Evolutionary conservation across 805 yeast genomes (phyloP).

Genomic region (Yamadazyma phyllophila): DNA sequence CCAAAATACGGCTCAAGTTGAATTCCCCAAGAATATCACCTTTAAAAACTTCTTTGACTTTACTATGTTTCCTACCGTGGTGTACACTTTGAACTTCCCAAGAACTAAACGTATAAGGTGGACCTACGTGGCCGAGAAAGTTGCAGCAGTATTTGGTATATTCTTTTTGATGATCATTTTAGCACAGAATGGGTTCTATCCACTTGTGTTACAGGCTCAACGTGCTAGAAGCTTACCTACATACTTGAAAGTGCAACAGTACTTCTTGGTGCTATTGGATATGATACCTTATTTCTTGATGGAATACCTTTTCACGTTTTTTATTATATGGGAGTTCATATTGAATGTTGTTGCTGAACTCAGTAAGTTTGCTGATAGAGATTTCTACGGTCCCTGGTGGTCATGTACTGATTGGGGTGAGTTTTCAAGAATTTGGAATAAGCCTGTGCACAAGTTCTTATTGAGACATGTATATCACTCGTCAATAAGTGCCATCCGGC

Average conservation of each 20-base stretch:
- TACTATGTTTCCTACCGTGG: constrained; percentile 87
- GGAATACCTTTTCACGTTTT: constrained; percentile 75
- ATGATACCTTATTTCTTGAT: constrained; percentile 76
- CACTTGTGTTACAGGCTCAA: constrained; percentile 61
- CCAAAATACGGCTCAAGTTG: constrained; percentile 9
- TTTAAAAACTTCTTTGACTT: constrained; percentile 66
- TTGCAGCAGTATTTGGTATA: constrained; percentile 82
- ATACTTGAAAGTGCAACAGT: constrained; percentile 40
- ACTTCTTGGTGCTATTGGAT: constrained; percentile 63
- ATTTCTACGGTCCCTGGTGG: constrained; percentile 98
- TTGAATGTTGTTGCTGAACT: constrained; percentile 87
- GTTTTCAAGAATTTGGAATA: constrained; percentile 91
- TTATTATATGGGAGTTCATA: constrained; percentile 93
- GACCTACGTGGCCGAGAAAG: constrained; percentile 64
- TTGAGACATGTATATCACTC: constrained; percentile 93
- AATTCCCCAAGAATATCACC: constrained; percentile 75
- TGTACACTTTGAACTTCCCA: constrained; percentile 80
- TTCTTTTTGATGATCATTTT: constrained; percentile 77
- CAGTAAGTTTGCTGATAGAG: constrained; percentile 82
- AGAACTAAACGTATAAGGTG: constrained; percentile 68
- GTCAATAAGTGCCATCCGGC: constrained; percentile 69
- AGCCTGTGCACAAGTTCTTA: constrained; percentile 86
- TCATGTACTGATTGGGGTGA: constrained; percentile 91
- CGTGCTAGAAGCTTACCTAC: constrained; percentile 51
- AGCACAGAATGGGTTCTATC: constrained; percentile 74